Evolutionary conservation across 768 basidiomycete genomes (phyloP).

Genomic region (Pleurotus ostreatus): DNA sequence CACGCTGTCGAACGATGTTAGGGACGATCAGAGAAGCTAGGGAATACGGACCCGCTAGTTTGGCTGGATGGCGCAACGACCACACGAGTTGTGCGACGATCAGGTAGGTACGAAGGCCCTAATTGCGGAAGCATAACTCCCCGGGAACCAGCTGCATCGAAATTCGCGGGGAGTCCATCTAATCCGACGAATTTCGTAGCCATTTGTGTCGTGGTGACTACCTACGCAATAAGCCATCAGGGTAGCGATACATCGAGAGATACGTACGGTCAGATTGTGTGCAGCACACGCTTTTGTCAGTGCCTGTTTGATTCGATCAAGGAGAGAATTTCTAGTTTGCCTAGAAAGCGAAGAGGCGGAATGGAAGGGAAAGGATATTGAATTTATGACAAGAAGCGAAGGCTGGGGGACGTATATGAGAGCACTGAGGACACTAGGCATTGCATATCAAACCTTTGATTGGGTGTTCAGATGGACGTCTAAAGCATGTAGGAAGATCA

Average conservation of each 20-base stretch:
- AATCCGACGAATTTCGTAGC: conserved; percentile 62
- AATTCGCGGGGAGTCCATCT: conserved; percentile 63
- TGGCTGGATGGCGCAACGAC: conserved; percentile 30
- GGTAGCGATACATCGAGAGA: background rate
- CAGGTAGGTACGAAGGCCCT: conserved; percentile 35
- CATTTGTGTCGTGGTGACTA: conserved; percentile 64
- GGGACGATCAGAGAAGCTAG: background rate
- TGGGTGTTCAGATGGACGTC: conserved; percentile 37
- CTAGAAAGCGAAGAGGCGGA: conserved; percentile 31
- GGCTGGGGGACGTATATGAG: conserved; percentile 29
- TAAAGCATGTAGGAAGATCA: conserved; percentile 57
- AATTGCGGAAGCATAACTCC: conserved; percentile 67
- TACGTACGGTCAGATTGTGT: conserved; percentile 44
- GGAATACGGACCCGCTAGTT: conserved; percentile 28
- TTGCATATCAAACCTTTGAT: conserved; percentile 37
- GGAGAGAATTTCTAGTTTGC: conserved; percentile 34
- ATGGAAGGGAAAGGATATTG: conserved; percentile 68
- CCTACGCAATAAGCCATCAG: conserved; percentile 24
- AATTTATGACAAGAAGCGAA: conserved; percentile 60
- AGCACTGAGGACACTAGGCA: background rate
- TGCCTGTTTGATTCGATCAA: conserved; percentile 49
- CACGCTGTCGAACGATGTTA: background rate
- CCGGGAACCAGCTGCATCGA: conserved; percentile 51
- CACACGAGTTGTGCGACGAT: conserved; percentile 31
- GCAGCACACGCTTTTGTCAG: conserved; percentile 47